Evolutionary conservation across 805 yeast species (phyloP), one percentile per base, ranked within the genome.

Genomic region (Candida corydali): DNA sequence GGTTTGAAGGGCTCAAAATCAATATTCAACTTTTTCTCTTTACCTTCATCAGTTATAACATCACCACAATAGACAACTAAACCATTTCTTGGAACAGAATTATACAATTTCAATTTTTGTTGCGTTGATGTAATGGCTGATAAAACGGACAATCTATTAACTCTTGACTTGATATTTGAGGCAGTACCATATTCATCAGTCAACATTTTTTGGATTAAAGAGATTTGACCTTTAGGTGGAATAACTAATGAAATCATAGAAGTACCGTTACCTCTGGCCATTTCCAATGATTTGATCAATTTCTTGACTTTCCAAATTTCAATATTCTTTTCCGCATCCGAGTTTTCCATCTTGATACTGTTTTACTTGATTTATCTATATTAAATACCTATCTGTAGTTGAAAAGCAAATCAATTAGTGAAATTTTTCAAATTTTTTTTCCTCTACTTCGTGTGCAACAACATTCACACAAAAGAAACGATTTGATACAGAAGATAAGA

Each of bases 1-100:
- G 99, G 97, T 69, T 93, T 93, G 75, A 93, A 93, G 20, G 99
- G 99, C 69, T 93, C 98, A 52, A 93, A 93, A 59, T 93, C 98
- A 52, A 93, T 88, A 52, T 91, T 91, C 55, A 93, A 81, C 66
- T 89, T 93, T 71, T 93, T 87, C 69, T 88, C 96, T 62, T 93
- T 93, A 54, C 98, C 98, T 63, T 93, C 98, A 43, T 83, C 95
- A 27, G 96, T 93, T 50, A 89, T 69, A 41, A 94, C 94, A 69
- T 93, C 99, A 75, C 99, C 99, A 78, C 98, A 93, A 73, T 89
- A 93, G 38, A 93, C 68, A 37, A 93, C 97, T 59, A 93, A 76
- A 30, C 99, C 99, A 61, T 93, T 93, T 41, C 83, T 82, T 39
- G 99, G 99, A 41, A 91, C 93, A 44, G 73, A 77, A 51, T 77